Conservation (phyloP, 2,329 filamentous ascomycete species). For the Ophiostoma ulmi region DNA sequence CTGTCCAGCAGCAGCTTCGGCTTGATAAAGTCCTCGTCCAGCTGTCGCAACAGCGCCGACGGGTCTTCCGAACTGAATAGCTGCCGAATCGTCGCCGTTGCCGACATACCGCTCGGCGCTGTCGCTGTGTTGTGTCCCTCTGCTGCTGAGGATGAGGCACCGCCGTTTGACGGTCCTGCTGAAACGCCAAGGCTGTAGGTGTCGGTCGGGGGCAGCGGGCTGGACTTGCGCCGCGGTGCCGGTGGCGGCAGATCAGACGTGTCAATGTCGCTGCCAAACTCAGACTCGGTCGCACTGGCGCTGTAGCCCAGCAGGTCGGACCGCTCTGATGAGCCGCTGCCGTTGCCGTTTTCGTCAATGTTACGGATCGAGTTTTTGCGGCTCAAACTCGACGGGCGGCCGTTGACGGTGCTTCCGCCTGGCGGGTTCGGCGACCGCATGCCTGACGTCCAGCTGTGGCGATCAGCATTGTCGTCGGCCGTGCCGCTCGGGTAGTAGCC, state of each 20-base stretch:
- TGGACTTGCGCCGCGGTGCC: conserved; percentile 42
- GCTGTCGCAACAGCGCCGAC: conserved; percentile 79
- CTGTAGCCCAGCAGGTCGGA: conserved; percentile 51
- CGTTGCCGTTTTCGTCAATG: background rate
- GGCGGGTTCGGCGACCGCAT: conserved; percentile 45
- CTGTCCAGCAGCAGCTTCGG: conserved; percentile 31
- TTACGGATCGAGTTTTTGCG: conserved; percentile 45
- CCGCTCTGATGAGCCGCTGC: conserved; percentile 49
- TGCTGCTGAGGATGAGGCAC: conserved; percentile 9
- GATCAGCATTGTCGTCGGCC: conserved; percentile 29
- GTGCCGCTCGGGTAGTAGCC: conserved; percentile 25
- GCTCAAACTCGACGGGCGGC: conserved; percentile 45
- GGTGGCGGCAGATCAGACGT: conserved; percentile 62
- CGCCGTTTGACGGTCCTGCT: conserved; percentile 32
- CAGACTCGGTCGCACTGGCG: conserved; percentile 44
- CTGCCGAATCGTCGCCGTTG: conserved; percentile 70
- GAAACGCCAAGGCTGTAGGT: conserved; percentile 17
- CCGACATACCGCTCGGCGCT: conserved; percentile 52
- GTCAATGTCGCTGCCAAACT: conserved; percentile 57
- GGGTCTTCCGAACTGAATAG: conserved; percentile 84
- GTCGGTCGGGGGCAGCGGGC: conserved; percentile 36
- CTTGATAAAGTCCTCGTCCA: conserved; percentile 64
- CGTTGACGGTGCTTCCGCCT: conserved; percentile 13
- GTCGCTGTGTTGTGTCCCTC: background rate
- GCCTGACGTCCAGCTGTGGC: conserved; percentile 50